These are phyloP conservation scores for Cercophora newfieldiana DNA, from an alignment of 495 filamentous ascomycete genomes.

Conservation along the genomic window DNA sequence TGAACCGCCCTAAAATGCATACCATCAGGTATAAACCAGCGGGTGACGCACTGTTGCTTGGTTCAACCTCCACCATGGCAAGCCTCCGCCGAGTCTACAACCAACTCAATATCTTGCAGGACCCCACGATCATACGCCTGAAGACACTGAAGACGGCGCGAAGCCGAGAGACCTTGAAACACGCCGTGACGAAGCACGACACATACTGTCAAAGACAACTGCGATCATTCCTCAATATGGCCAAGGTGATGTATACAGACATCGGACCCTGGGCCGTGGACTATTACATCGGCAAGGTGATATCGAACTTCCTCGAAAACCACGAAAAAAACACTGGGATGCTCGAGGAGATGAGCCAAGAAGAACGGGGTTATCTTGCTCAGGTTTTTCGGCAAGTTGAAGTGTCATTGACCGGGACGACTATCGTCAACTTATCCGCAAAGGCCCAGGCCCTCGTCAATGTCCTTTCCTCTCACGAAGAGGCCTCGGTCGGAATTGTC, in stretches of 20 bases:
- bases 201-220: conserved; percentile 69
- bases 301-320: conserved; percentile 45
- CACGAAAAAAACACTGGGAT: conserved; percentile 23
- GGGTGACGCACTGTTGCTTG: conserved; percentile 5
- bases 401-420: conserved; percentile 29
- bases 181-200: conserved; percentile 50
- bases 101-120: conserved; percentile 60
- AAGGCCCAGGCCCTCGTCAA: conserved; percentile 59
- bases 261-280: conserved; percentile 76
- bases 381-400: conserved; percentile 50
- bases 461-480: conserved; percentile 45
- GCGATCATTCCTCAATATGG: conserved; percentile 53
- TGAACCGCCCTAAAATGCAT: conserved; percentile 65
- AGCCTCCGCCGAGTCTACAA: conserved; percentile 40
- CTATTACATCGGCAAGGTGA: conserved; percentile 63
- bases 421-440: conserved; percentile 41
- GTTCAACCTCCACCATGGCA: conserved; percentile 33
- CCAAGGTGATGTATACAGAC: conserved; percentile 55
- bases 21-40: conserved; percentile 47
- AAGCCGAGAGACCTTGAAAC: conserved; percentile 41
- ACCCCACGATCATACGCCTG: conserved; percentile 68
- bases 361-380: conserved; percentile 64
- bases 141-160: conserved; percentile 36
- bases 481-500: conserved; percentile 66
- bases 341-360: conserved; percentile 43